phyloP scores from a whole-genome alignment of 768 basidiomycete species.

The Serpula lacrymans region DNA sequence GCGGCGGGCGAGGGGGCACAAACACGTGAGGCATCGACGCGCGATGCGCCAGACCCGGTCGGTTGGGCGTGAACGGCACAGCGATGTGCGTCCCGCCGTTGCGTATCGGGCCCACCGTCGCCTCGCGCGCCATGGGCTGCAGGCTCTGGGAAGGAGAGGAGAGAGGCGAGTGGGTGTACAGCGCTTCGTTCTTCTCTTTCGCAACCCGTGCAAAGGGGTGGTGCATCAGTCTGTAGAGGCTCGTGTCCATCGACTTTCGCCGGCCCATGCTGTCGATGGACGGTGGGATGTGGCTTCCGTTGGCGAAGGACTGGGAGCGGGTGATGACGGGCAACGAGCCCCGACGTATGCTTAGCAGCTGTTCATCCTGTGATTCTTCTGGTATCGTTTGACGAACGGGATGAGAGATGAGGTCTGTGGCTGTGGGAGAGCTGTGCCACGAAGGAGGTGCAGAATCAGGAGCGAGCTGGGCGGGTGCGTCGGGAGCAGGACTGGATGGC shows the following conservation, averaged over 20 bases:
- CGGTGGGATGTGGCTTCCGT: slow-evolving; percentile 32
- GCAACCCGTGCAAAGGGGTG: slow-evolving; percentile 30
- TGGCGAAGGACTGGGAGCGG: slow-evolving; percentile 22
- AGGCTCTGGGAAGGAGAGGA: slow-evolving; percentile 25
- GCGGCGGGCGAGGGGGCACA: slow-evolving; percentile 36
- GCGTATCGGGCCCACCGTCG: slow-evolving; percentile 35
- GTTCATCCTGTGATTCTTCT: slow-evolving; percentile 23
- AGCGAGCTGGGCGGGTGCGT: slow-evolving; percentile 16
- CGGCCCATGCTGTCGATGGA: slow-evolving; percentile 31
- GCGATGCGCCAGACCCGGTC: slow-evolving; percentile 24
- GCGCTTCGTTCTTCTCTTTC: slow-evolving; percentile 32
- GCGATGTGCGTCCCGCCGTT: slow-evolving; percentile 38
- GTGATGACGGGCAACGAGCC: slow-evolving; percentile 51
- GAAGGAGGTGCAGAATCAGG: slow-evolving; percentile 7
- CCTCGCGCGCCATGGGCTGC: slow-evolving; percentile 37
- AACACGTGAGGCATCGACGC: slow-evolving; percentile 33
- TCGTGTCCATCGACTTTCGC: slow-evolving; percentile 39
- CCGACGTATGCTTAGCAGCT: slow-evolving; percentile 40
- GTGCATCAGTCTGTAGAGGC: slow-evolving; percentile 51
- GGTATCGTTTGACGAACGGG: slow-evolving; percentile 22
- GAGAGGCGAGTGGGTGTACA: slow-evolving; percentile 29
- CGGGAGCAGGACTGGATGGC: slow-evolving; percentile 14
- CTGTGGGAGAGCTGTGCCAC: slow-evolving; percentile 36
- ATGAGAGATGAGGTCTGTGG: slow-evolving; percentile 16
- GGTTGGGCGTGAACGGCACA: slow-evolving; percentile 42